Conservation (phyloP, 192 early-diverging fungal species). For the Coemansia sp. region DNA sequence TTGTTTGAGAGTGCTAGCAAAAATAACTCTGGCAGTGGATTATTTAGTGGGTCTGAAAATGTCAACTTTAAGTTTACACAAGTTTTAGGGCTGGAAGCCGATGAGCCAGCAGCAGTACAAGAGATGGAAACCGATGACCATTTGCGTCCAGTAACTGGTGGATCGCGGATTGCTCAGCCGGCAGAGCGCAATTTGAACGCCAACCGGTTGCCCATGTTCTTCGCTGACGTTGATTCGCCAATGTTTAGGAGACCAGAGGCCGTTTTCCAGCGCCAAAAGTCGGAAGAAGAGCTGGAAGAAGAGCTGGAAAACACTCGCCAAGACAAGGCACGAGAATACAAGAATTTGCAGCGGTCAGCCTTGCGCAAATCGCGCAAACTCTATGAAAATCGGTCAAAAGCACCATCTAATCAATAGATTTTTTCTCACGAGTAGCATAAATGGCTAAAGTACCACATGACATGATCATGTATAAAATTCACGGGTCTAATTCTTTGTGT, state of each 20-base stretch:
- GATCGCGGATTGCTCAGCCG: conserved; percentile 17
- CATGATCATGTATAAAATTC: too few species aligned
- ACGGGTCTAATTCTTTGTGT: too few species aligned
- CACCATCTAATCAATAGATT: too few species aligned
- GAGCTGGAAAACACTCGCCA: conserved; percentile 21
- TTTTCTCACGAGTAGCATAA: too few species aligned
- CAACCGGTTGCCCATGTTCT: conserved; percentile 46
- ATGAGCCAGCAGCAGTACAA: conserved; percentile 37
- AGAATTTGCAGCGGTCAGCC: conserved; percentile 33
- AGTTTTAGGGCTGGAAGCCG: conserved; percentile 42
- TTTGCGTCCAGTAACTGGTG: conserved; percentile 33
- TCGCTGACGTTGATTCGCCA: conserved; percentile 39
- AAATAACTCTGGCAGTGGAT: conserved; percentile 1
- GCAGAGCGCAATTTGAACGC: conserved; percentile 48
- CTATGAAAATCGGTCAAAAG: conserved; percentile 10
- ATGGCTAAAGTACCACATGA: too few species aligned
- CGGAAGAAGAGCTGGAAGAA: conserved; percentile 46
- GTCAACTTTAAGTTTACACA: conserved; percentile 39
- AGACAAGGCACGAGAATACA: conserved; percentile 35
- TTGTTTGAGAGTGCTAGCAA: conserved; percentile 16
- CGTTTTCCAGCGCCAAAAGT: conserved; percentile 48
- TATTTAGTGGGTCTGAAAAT: conserved; percentile 2
- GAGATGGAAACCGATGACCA: conserved; percentile 2
- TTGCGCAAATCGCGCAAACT: conserved; percentile 30
- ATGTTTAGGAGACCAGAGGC: conserved; percentile 40